These are phyloP conservation scores for Hypholoma fasciculare DNA, from an alignment of 768 basidiomycete genomes.

Conservation along the genomic window DNA sequence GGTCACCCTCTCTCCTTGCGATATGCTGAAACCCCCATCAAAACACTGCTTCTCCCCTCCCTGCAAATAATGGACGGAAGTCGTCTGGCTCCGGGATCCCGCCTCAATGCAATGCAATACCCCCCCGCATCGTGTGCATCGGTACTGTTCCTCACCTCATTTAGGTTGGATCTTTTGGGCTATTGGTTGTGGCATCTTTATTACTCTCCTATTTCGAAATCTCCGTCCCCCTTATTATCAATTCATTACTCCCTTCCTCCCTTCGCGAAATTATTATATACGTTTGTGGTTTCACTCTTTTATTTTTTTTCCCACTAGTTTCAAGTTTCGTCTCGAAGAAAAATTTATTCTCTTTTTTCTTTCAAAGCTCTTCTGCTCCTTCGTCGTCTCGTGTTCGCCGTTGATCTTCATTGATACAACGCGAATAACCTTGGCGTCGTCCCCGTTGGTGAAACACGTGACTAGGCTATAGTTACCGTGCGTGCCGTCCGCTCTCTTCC, in stretches of 20 bases:
- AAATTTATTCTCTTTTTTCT: constrained; percentile 17
- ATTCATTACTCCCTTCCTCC: background rate
- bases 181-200: constrained; percentile 65
- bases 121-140: background rate
- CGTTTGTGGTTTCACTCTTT: constrained; percentile 32
- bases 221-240: constrained; percentile 14
- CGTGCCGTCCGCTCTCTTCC: constrained; percentile 24
- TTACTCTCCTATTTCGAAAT: constrained; percentile 27
- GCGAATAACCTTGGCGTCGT: too few relatives aligned
- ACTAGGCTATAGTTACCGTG: constrained; percentile 7
- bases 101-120: constrained; percentile 8
- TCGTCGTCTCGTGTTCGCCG: background rate
- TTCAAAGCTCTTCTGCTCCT: constrained; percentile 22
- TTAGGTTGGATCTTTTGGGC: constrained; percentile 46
- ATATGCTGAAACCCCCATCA: constrained; percentile 31
- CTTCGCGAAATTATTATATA: constrained; percentile 31
- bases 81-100: constrained; percentile 44
- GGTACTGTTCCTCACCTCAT: constrained; percentile 1
- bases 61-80: constrained; percentile 41
- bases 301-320: constrained; percentile 33
- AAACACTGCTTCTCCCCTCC: constrained; percentile 25
- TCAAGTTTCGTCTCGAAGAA: background rate
- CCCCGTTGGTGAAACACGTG: constrained; percentile 4
- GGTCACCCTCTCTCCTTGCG: constrained; percentile 22
- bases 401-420: constrained; percentile 6